Percentiles rank a stretch among this genome's conserved stretches.
phyloP scores from a whole-genome alignment of 2,329 filamentous ascomycete genomes.

The Rutstroemia sp. region DNA sequence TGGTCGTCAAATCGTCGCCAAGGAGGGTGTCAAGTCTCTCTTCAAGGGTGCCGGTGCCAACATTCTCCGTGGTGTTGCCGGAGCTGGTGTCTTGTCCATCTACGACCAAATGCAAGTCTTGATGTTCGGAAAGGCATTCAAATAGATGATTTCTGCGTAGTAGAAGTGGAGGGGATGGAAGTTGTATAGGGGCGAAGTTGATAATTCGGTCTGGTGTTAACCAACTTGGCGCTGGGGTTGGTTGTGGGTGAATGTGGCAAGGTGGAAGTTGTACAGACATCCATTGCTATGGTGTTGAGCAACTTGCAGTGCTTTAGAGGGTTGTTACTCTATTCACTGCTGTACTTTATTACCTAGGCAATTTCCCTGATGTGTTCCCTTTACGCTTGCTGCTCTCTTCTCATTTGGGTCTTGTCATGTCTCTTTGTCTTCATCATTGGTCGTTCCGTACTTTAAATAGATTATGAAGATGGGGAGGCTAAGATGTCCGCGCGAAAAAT shows the following conservation, averaged over 20 bases:
- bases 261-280: conserved; percentile 29
- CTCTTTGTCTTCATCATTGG: no score
- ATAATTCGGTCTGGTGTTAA: conserved; percentile 17
- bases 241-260: conserved; percentile 19
- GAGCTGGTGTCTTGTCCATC: conserved; percentile 99
- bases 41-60: conserved; percentile 99
- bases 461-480: not conserved
- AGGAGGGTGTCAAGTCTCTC: conserved; percentile 96
- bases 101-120: conserved; percentile 99
- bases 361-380: conserved; percentile 30
- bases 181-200: not conserved
- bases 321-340: conserved; percentile 22
- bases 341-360: conserved; percentile 34
- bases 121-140: conserved; percentile 99
- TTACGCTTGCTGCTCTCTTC: conserved; percentile 17
- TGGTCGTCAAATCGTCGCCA: conserved; percentile 91
- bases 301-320: conserved; percentile 27
- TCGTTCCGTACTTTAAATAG: not conserved
- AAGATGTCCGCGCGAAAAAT: not conserved
- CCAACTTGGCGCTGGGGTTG: conserved; percentile 14
- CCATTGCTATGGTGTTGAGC: conserved; percentile 31
- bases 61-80: conserved; percentile 99
- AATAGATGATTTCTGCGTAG: conserved; percentile 39
- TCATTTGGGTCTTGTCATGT: not conserved
- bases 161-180: conserved; percentile 7